Evolutionary conservation across 148 eudicot genomes (phyloP).

Genomic region (Beta vulgaris): DNA sequence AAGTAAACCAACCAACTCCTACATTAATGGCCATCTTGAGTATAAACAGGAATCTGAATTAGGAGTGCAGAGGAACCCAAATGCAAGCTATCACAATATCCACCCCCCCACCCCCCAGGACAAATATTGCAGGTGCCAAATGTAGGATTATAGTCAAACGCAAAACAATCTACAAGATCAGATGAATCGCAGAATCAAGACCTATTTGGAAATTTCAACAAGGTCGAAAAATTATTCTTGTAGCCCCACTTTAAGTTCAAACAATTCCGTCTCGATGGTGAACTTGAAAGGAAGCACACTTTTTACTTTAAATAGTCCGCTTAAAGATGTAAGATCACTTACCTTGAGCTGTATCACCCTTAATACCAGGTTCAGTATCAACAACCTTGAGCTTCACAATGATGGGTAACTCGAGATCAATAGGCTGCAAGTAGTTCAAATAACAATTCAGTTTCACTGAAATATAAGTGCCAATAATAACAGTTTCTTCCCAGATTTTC

Average conservation of each 20-base stretch:
- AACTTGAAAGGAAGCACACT: constrained; percentile 14
- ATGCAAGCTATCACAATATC: background rate
- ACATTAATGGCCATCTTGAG: background rate
- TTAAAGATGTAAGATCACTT: constrained; percentile 13
- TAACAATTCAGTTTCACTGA: constrained; percentile 10
- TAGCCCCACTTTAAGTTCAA: background rate
- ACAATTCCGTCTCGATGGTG: background rate
- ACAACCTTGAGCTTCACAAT: constrained; percentile 67
- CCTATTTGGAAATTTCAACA: background rate
- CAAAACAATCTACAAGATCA: background rate
- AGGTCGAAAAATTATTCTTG: background rate
- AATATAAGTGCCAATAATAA: constrained; percentile 5
- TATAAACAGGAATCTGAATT: background rate
- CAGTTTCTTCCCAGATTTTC: background rate
- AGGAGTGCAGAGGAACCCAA: background rate
- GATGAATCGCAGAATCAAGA: background rate
- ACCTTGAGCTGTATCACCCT: constrained; percentile 92
- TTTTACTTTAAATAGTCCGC: background rate
- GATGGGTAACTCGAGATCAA: constrained; percentile 85
- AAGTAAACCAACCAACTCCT: background rate
- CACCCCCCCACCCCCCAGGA: no score
- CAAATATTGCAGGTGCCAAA: background rate
- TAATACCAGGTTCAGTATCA: constrained; percentile 80
- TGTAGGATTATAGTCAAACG: background rate
- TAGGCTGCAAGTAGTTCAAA: constrained; percentile 52